Conservation (phyloP, 2,329 filamentous ascomycete species). For the Hypoxylon sp. region DNA sequence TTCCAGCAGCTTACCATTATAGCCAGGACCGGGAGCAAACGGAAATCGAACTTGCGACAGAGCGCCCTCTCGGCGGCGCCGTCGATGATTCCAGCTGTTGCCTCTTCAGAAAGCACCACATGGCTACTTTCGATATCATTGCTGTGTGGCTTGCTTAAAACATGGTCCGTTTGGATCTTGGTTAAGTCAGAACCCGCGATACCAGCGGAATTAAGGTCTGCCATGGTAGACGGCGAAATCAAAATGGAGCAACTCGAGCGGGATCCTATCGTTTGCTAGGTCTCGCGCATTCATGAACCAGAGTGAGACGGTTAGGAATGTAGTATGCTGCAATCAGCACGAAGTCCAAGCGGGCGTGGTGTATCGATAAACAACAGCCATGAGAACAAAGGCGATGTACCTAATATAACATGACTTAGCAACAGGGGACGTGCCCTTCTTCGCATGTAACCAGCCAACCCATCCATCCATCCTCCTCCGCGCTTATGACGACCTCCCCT, state of each 20-base stretch:
- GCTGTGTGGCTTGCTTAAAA: slow-evolving; percentile 37
- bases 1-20: slow-evolving; percentile 61
- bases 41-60: slow-evolving; percentile 69
- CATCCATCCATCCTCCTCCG: slow-evolving; percentile 3
- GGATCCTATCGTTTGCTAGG: not conserved
- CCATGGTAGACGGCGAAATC: slow-evolving; percentile 19
- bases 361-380: not conserved
- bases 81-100: slow-evolving; percentile 55
- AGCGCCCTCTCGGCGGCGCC: slow-evolving; percentile 64
- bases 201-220: slow-evolving; percentile 20
- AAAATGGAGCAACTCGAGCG: not conserved
- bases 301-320: slow-evolving; percentile 10
- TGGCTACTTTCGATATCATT: slow-evolving; percentile 48
- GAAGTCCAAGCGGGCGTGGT: slow-evolving; percentile 4
- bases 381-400: slow-evolving; percentile 15
- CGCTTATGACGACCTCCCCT: slow-evolving; percentile 23
- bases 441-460: slow-evolving; percentile 29
- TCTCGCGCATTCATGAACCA: not conserved
- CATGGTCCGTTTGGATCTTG: slow-evolving; percentile 38
- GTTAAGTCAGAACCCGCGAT: slow-evolving; percentile 34
- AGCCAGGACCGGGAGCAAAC: slow-evolving; percentile 68
- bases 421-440: not conserved
- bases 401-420: not conserved
- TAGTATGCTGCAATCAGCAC: not conserved
- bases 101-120: slow-evolving; percentile 56